Evolutionary conservation across 2,329 filamentous ascomycete species (phyloP).

Genomic region (Sporothrix variecibatus): DNA sequence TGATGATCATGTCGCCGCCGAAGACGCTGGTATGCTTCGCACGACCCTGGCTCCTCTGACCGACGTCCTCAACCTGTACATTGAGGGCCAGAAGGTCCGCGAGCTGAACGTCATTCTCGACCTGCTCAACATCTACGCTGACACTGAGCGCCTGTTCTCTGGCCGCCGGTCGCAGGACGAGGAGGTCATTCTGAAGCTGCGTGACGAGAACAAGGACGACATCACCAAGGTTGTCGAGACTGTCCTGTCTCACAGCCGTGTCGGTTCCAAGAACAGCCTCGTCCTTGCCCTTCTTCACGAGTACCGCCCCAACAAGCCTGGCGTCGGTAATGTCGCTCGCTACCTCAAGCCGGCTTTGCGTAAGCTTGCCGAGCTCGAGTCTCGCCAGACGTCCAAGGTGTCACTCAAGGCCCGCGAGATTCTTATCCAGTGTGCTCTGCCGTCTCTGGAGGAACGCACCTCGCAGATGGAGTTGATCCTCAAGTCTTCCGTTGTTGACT

Average conservation of each 20-base stretch:
- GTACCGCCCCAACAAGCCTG: constrained; percentile 92
- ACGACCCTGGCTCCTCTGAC: constrained; percentile 72
- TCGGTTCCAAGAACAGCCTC: constrained; percentile 91
- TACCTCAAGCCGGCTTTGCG: constrained; percentile 80
- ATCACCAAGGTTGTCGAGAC: constrained; percentile 80
- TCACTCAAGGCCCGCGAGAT: constrained; percentile 96
- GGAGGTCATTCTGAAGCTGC: constrained; percentile 87
- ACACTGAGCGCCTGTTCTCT: constrained; percentile 85
- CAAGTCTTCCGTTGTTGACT: constrained; percentile 91
- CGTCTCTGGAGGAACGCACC: constrained; percentile 91
- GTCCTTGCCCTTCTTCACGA: constrained; percentile 88
- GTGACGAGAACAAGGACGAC: constrained; percentile 96
- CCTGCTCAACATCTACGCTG: constrained; percentile 79
- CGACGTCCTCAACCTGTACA: constrained; percentile 76
- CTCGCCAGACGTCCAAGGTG: constrained; percentile 84
- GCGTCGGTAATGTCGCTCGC: constrained; percentile 83
- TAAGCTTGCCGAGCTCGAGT: constrained; percentile 88
- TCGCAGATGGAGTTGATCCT: constrained; percentile 99
- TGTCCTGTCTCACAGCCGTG: constrained; percentile 90
- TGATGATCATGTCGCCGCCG: constrained; percentile 75
- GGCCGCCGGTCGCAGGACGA: constrained; percentile 84
- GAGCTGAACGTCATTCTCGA: constrained; percentile 81
- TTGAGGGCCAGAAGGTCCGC: constrained; percentile 85
- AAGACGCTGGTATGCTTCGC: constrained; percentile 73
- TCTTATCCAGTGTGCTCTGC: constrained; percentile 94